Base-by-base conservation (phyloP, 163 green algal species). In the Volvox carteri region DNA sequence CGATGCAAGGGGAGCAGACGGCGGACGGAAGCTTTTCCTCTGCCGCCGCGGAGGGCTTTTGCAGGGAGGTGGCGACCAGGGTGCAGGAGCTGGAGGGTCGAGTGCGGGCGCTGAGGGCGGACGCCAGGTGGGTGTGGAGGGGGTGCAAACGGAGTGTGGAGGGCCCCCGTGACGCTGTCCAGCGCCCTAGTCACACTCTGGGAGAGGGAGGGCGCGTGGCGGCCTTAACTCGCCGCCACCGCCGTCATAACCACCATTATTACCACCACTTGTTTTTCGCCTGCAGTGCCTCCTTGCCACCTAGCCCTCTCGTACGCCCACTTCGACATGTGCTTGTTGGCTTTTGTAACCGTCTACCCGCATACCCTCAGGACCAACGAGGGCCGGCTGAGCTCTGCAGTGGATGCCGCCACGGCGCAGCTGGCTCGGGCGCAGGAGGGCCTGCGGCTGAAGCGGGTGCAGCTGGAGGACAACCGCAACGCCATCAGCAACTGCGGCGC, bases 311-410 rank as follows among this genome's bases (percentile, higher is more conserved):
- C n/a, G n/a, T n/a, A n/a, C n/a, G n/a, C n/a, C n/a, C n/a, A n/a
- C n/a, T n/a, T n/a, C n/a, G n/a, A n/a, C n/a, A n/a, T n/a, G n/a
- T n/a, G n/a, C n/a, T n/a, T n/a, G n/a, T n/a, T n/a, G n/a, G n/a
- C n/a, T n/a, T n/a, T n/a, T n/a, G n/a, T n/a, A n/a, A n/a, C n/a
- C n/a, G n/a, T n/a, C n/a, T n/a, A n/a, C n/a, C n/a, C n/a, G n/a
- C n/a, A n/a, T n/a, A 1, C n/a, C 25, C 46, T 12, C 87, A 93
- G 91, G 84, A 72, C 14, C 41, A 89, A 92, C 50, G 93, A 95
- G 75, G 65, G n/a, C 0, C 60, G 60, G 0, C 6, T 93, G 41
- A 92, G 74, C 4, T 23, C 48, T 4, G 83, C 50, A 0, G 86
- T 95, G 60, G 92, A 94, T 73, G 46, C 19, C 14, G 76, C 87